Evolutionary conservation across 495 filamentous ascomycete genomes (phyloP).

Genomic region (Penicillium pancosmium): DNA sequence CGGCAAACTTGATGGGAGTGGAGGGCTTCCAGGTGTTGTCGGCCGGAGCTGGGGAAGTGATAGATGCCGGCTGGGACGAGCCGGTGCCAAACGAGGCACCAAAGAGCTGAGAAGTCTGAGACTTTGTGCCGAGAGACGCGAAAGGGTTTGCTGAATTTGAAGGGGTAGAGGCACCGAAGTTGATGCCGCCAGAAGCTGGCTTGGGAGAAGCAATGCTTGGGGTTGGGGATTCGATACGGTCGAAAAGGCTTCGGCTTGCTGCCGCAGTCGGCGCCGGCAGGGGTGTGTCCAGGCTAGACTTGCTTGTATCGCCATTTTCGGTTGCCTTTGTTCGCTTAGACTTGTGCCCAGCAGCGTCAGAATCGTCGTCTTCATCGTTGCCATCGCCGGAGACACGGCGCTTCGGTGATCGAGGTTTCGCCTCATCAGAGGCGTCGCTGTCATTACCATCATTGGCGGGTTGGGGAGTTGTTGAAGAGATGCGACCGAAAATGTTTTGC

Average conservation of each 20-base stretch:
- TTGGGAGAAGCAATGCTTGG: conserved; percentile 21
- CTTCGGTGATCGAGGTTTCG: conserved; percentile 21
- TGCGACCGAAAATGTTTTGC: conserved; percentile 64
- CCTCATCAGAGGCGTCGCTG: conserved; percentile 34
- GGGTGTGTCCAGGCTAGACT: conserved; percentile 31
- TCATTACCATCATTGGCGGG: conserved; percentile 26
- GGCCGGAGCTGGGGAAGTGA: conserved; percentile 20
- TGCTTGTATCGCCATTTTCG: conserved; percentile 28
- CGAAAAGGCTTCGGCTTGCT: conserved; percentile 59
- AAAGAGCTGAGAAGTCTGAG: conserved; percentile 2
- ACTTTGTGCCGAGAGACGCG: not conserved
- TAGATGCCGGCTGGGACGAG: not conserved
- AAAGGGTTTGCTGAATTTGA: not conserved
- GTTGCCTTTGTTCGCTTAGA: conserved; percentile 26
- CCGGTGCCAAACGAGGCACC: not conserved
- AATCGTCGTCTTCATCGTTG: conserved; percentile 31
- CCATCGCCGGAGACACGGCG: conserved; percentile 24
- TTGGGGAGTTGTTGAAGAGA: conserved; percentile 53
- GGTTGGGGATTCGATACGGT: conserved; percentile 48
- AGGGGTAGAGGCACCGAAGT: not conserved
- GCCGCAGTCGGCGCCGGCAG: conserved; percentile 33
- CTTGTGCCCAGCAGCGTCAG: conserved; percentile 24
- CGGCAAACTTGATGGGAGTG: conserved; percentile 53
- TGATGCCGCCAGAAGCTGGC: conserved; percentile 10
- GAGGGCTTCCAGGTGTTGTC: conserved; percentile 59